Evolutionary conservation across 192 early-diverging fungal genomes (phyloP).

Genomic region (Mortierella claussenii): DNA sequence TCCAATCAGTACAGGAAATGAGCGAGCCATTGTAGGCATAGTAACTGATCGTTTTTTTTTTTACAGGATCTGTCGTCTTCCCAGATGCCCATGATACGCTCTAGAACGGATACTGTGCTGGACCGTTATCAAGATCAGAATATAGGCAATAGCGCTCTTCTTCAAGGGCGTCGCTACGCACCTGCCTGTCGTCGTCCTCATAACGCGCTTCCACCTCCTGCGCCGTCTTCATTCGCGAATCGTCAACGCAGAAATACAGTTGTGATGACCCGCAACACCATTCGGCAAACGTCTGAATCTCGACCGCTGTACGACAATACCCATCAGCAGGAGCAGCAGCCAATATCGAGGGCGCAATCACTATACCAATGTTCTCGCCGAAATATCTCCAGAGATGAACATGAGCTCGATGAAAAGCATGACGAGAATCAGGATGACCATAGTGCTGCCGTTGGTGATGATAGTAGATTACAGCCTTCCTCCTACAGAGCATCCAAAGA

Average conservation of each 20-base stretch:
- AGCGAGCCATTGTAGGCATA: not conserved
- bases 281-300: not conserved
- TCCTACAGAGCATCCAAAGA: no score
- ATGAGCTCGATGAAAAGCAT: no score
- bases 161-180: slow-evolving; percentile 8
- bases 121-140: not conserved
- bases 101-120: slow-evolving; percentile 15
- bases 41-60: not conserved
- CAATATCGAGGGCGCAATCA: no score
- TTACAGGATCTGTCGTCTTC: not conserved
- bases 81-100: slow-evolving; percentile 1
- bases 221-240: not conserved
- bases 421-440: no score
- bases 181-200: not conserved
- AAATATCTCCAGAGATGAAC: no score
- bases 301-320: not conserved
- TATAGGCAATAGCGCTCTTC: no score
- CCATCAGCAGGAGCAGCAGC: not conserved
- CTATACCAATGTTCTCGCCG: no score
- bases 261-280: slow-evolving; percentile 6
- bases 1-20: not conserved
- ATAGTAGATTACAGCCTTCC: no score
- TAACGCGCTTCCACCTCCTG: not conserved
- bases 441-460: no score
- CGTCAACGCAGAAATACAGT: slow-evolving; percentile 29